Evolutionary conservation across 169 alveolate genomes (phyloP), one percentile per base, ranked within the genome.

Genomic region (Perkinsus olseni): DNA sequence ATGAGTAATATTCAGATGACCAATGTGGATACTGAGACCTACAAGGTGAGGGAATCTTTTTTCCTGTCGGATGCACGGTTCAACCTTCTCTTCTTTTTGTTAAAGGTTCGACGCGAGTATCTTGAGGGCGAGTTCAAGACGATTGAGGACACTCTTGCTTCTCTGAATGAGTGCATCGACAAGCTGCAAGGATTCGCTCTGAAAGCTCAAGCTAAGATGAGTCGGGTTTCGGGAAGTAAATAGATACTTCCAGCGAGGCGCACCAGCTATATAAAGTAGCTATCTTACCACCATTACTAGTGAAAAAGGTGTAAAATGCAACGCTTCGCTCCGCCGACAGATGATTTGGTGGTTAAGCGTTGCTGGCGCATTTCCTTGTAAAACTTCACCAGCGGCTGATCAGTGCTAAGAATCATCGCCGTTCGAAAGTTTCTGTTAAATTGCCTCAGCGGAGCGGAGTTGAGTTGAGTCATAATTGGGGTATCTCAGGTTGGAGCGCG

Each of bases 61-160:
- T 0, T 38, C 24, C n/a, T 13, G 28, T 11, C 13, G 20, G 24
- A 24, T 34, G 92, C 20, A 24, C 31, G 39, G 21, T 0, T 0
- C 4, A 38, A 31, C 20, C 21, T 82, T 82, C 10, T 38, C 21
- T 40, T 40, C 11, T 40, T 40, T 40, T 40, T 11, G 3, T 40
- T 40, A 3, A 40, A 38, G 92, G 92, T 91, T 38, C 92, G 92
- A 11, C 92, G 92, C 3, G 62, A 91, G 36, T 91, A 37, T 91
- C 48, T 91, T 38, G 62, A 91, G 74, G 62, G 48, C 36, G 50
- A 31, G 37, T 38, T 91, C 20, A 39, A 37, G 36, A 91, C 13
- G 50, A n/a, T 37, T 17, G 38, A 91, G 74, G 74, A 91, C 38
- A 40, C 62, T 17, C 31, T 91, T 10, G 48, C 39, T 8, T 38